These are phyloP conservation scores for Canavalia gladiata DNA, from an alignment of 306 rosid genomes.

Conservation along the genomic window DNA sequence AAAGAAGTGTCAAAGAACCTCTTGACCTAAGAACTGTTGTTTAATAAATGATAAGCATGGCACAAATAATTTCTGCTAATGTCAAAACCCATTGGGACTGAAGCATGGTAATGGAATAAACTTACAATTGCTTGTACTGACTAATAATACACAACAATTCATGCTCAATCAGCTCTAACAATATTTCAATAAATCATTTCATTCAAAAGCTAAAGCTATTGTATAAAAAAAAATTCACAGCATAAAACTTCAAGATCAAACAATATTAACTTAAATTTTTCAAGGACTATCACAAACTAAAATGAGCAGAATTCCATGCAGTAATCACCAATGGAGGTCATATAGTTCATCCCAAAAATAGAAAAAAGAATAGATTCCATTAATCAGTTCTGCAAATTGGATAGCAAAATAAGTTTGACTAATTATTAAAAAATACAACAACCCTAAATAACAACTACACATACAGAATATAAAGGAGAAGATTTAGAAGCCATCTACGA, in stretches of 20 bases:
- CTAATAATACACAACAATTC: not conserved
- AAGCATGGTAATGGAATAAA: not conserved
- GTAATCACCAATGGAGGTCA: not conserved
- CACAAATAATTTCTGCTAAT: no score
- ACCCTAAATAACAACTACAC: not conserved
- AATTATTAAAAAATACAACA: not conserved
- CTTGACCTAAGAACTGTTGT: not conserved
- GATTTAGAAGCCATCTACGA: no score
- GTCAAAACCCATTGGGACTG: not conserved
- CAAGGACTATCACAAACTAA: not conserved
- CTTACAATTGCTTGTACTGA: no score
- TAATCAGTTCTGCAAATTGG: not conserved
- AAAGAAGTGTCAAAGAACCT: not conserved
- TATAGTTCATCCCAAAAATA: not conserved
- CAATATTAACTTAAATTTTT: not conserved
- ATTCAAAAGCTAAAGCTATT: not conserved
- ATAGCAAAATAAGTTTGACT: not conserved
- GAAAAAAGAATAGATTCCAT: not conserved
- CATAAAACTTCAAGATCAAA: not conserved
- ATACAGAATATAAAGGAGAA: not conserved
- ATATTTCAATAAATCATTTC: constrained; percentile 12
- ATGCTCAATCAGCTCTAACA: not conserved
- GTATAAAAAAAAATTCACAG: not conserved
- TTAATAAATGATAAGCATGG: not conserved
- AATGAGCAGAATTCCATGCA: not conserved